Conservation (phyloP, 129 eudicot species). For the Calendula officinalis region DNA sequence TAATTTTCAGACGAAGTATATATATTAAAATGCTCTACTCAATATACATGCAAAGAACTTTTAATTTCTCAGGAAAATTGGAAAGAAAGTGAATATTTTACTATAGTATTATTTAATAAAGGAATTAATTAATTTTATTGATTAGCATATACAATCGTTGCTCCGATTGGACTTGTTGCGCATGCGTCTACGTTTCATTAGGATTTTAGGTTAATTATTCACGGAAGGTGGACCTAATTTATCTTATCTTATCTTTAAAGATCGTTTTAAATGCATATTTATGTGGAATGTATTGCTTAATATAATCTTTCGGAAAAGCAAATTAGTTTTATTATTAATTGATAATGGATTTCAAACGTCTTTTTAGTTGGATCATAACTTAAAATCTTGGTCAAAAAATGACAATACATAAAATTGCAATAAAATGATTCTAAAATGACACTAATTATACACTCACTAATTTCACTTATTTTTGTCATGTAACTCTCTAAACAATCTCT, state of each 20-base stretch:
- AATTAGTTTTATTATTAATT: neutral
- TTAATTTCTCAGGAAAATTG: neutral
- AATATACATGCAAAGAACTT: neutral
- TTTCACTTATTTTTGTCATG: neutral
- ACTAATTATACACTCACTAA: too few relatives aligned
- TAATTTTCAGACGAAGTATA: neutral
- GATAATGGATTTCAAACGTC: neutral
- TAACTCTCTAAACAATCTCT: too few relatives aligned
- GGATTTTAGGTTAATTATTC: conserved; percentile 13
- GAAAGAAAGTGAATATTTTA: neutral
- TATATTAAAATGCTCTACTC: neutral
- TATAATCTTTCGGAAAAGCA: neutral
- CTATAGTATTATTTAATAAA: conserved; percentile 5
- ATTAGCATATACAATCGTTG: conserved; percentile 8
- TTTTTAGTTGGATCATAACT: conserved; percentile 11
- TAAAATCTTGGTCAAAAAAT: conserved; percentile 16
- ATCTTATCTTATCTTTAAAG: conserved; percentile 12
- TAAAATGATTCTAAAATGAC: neutral
- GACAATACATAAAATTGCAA: conserved; percentile 1
- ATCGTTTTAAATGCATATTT: conserved; percentile 5
- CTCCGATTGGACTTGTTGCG: conserved; percentile 16
- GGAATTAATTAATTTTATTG: neutral
- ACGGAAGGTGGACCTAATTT: conserved; percentile 22
- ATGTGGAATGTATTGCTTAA: neutral
- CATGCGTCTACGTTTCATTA: conserved; percentile 5